These are phyloP conservation scores for Globisporangium viniferum DNA, from an alignment of 352 stramenopile genomes.

Conservation along the genomic window DNA sequence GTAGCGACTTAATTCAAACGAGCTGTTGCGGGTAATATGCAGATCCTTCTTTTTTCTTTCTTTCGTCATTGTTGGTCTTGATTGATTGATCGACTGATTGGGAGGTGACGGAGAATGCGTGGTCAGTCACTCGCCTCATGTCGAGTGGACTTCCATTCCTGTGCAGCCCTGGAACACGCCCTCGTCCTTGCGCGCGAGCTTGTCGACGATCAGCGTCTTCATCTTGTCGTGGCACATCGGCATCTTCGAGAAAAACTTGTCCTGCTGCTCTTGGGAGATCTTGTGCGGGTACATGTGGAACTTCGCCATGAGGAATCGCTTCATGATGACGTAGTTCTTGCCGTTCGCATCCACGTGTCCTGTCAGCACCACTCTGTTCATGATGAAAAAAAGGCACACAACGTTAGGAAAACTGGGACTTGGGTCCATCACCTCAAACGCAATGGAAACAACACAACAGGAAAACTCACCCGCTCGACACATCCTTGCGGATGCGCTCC, in stretches of 20 bases:
- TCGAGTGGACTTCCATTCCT: background rate
- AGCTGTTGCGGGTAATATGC: constrained; percentile 1
- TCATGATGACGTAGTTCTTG: constrained; percentile 76
- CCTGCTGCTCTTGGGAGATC: constrained; percentile 53
- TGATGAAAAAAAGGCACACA: no score
- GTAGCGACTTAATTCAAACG: constrained; percentile 3
- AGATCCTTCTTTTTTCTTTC: background rate
- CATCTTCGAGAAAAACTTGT: constrained; percentile 60
- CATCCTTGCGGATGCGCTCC: constrained; percentile 75
- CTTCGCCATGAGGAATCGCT: constrained; percentile 75
- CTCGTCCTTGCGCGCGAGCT: constrained; percentile 21
- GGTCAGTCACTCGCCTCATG: background rate
- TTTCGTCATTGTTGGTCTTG: background rate
- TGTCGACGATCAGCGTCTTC: constrained; percentile 55
- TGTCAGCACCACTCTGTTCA: constrained; percentile 45
- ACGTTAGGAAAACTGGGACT: no score
- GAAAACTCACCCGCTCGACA: constrained; percentile 37
- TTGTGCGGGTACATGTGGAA: constrained; percentile 82
- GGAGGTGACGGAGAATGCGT: background rate
- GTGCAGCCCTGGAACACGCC: constrained; percentile 7
- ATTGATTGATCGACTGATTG: no score
- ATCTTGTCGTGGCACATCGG: constrained; percentile 60
- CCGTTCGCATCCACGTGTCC: constrained; percentile 55
- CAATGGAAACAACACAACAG: no score
- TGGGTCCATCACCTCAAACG: no score